Evolutionary conservation across 192 early-diverging fungal species (phyloP).

Genomic region (Coemansia sp.): DNA sequence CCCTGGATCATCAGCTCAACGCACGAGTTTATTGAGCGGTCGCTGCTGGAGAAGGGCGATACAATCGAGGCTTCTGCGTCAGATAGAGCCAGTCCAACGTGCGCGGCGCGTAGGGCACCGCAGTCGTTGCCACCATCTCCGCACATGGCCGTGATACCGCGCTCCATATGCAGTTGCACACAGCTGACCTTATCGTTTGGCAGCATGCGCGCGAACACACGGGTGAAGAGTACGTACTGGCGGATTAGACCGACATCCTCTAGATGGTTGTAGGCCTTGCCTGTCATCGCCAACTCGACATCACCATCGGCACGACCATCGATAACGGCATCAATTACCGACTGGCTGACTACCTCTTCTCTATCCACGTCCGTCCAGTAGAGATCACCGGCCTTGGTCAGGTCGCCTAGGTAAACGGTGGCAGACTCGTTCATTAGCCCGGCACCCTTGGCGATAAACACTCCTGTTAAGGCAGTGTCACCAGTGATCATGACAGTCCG

Average conservation of each 20-base stretch:
- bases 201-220: conserved; percentile 81
- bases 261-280: conserved; percentile 65
- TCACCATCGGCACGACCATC: conserved; percentile 18
- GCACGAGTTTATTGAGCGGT: conserved; percentile 67
- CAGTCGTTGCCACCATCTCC: conserved; percentile 88
- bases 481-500: conserved; percentile 86
- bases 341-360: conserved; percentile 36
- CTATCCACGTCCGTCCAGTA: conserved; percentile 66
- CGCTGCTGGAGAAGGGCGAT: conserved; percentile 72
- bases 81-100: conserved; percentile 79
- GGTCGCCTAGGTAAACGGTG: conserved; percentile 59
- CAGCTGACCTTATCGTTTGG: conserved; percentile 78
- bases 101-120: conserved; percentile 79
- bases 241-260: conserved; percentile 52
- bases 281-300: conserved; percentile 72
- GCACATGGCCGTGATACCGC: conserved; percentile 78
- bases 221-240: conserved; percentile 65
- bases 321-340: conserved; percentile 5
- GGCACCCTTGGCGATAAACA: conserved; percentile 68
- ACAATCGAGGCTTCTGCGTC: conserved; percentile 84
- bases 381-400: conserved; percentile 45
- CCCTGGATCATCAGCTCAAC: conserved; percentile 73
- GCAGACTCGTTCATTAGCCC: conserved; percentile 51
- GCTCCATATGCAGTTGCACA: conserved; percentile 75
- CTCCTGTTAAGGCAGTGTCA: conserved; percentile 76